phyloP scores from a whole-genome alignment of 2,329 filamentous ascomycete genomes.

The Colletotrichum plurivorum region DNA sequence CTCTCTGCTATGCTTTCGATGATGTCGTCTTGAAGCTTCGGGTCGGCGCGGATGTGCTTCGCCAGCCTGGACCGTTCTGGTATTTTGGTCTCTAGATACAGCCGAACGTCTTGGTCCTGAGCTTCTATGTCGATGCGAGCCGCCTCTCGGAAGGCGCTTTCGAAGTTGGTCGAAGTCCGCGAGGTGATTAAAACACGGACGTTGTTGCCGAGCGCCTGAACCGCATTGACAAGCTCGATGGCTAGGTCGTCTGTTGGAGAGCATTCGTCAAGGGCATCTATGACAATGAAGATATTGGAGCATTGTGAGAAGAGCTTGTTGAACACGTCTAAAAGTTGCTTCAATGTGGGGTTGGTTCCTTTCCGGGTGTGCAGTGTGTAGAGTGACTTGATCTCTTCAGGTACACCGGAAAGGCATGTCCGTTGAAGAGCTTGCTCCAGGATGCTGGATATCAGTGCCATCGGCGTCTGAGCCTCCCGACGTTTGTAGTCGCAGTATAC shows the following conservation, averaged over 20 bases:
- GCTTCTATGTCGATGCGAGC: not conserved
- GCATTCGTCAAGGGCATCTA: not conserved
- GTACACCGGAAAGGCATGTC: not conserved
- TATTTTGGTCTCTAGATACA: constrained; percentile 1
- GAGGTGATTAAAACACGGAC: not conserved
- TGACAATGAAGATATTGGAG: not conserved
- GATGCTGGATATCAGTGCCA: not conserved
- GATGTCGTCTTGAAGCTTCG: not conserved
- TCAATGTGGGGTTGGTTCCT: not conserved
- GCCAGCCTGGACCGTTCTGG: not conserved
- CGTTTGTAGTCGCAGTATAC: not conserved
- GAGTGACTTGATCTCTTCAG: not conserved
- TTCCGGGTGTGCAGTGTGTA: not conserved
- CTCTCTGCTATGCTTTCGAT: not conserved
- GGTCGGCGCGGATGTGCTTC: constrained; percentile 3
- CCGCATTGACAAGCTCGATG: not conserved
- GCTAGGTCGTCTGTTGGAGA: not conserved
- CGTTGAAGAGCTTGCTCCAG: not conserved
- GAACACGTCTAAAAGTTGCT: not conserved
- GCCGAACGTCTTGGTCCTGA: not conserved
- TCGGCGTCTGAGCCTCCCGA: not conserved
- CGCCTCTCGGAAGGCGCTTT: not conserved
- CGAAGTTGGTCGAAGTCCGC: not conserved
- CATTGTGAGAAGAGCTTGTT: not conserved
- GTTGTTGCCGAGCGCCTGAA: not conserved